Evolutionary conservation across 306 rosid genomes (phyloP), one percentile per base, ranked within the genome.

Genomic region (Mucuna pruriens): DNA sequence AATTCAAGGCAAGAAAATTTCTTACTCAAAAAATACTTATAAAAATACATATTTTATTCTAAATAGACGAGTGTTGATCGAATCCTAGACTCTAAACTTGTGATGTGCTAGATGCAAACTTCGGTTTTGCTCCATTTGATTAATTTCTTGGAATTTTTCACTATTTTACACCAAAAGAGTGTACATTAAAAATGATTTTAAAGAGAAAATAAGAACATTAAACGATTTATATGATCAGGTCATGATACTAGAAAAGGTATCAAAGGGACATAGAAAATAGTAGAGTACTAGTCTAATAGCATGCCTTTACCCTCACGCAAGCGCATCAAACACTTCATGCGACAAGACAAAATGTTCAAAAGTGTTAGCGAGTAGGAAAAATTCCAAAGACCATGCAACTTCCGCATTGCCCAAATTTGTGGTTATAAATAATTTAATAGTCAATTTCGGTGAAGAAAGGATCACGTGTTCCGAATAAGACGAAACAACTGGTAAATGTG

Each of bases 401-500:
- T 34, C 55, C 48, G 1, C 0, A 46, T 48, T 19, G 7, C 63
- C 71, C 33, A 77, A 83, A 71, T n/a, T 40, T 54, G 57, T 78
- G 68, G 80, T 40, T 65, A 31, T 26, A 12, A 72, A 74, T 9
- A 64, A 39, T 82, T 75, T 44, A 68, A 48, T 8, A n/a, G 54
- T 82, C 67, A 72, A 33, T 40, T 60, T 9, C 3, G 0, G 38
- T 78, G 72, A 79, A 36, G 11, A 65, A 79, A 44, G 26, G 4
- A 74, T 39, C 81, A 46, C 68, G 11, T 46, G 82, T 75, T 46
- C 57, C 20, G 15, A 80, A 79, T 60, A 29, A 75, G 78, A 80
- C 78, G 54, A 88, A 76, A 52, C 54, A 31, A 73, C 80, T 45
- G 80, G 77, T 65, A 46, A 39, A 51, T 49, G 74, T 5, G 69